Conservation (phyloP, 2,329 filamentous ascomycete genomes). For the Phialophora tarda region DNA sequence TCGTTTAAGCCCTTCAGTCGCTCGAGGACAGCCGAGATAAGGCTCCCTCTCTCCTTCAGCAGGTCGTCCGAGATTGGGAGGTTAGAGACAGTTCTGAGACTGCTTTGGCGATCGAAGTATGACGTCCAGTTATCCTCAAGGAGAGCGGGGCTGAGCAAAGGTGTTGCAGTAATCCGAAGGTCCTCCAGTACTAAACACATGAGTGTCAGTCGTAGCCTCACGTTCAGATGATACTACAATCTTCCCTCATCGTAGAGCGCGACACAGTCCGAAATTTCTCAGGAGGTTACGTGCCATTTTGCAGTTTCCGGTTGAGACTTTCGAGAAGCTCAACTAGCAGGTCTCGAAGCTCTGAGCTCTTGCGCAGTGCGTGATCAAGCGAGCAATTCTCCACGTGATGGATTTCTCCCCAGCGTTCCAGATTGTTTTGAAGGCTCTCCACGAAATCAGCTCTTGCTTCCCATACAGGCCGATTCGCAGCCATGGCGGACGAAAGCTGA, state of each 20-base stretch:
- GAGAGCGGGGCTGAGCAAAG: conserved; percentile 9
- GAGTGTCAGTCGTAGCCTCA: background rate
- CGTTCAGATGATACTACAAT: background rate
- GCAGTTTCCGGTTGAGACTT: background rate
- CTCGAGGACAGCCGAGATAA: background rate
- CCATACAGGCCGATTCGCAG: conserved; percentile 6
- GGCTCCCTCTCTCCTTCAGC: background rate
- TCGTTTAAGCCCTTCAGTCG: background rate
- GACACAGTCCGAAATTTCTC: background rate
- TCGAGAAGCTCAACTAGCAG: conserved; percentile 8
- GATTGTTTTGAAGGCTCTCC: conserved; percentile 3
- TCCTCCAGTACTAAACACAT: conserved; percentile 4
- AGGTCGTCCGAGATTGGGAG: background rate
- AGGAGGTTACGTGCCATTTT: conserved; percentile 1
- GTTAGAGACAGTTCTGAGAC: background rate
- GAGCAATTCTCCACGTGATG: conserved; percentile 3
- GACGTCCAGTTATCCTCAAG: conserved; percentile 5
- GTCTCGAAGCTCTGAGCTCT: background rate
- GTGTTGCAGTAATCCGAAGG: conserved; percentile 7
- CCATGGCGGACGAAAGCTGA: conserved; percentile 4
- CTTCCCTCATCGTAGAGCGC: background rate
- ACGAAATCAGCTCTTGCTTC: conserved; percentile 4
- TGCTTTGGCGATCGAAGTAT: conserved; percentile 8
- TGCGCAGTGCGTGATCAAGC: conserved; percentile 5
- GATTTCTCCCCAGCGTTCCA: background rate